A percentile compares a stretch with the other conserved stretches of the same genome.
Conservation (phyloP, 352 stramenopile species). For the Globisporangium echinulatum region DNA sequence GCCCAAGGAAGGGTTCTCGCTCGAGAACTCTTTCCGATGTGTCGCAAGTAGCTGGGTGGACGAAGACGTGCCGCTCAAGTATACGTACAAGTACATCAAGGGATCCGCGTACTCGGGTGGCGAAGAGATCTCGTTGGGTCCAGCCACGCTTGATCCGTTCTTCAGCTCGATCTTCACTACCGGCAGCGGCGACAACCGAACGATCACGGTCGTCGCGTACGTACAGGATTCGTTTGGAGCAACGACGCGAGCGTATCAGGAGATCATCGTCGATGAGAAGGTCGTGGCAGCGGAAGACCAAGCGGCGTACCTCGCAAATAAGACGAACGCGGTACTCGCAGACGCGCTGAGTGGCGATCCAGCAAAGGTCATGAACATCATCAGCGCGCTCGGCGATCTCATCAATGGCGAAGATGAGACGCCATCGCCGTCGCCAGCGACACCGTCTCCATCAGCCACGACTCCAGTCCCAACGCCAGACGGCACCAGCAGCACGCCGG, state of each 20-base stretch:
- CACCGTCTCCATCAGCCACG: conserved; percentile 10
- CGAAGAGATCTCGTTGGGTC: conserved; percentile 43
- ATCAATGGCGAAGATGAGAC: conserved; percentile 45
- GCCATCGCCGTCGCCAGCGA: conserved; percentile 13
- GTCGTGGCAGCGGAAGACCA: conserved; percentile 34
- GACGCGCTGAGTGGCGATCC: conserved; percentile 48
- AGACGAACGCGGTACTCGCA: conserved; percentile 40
- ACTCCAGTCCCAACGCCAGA: conserved; percentile 6
- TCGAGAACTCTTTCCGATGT: conserved; percentile 49
- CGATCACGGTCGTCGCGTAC: conserved; percentile 58
- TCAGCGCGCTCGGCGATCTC: conserved; percentile 56
- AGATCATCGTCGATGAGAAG: conserved; percentile 45
- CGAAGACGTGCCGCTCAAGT: conserved; percentile 53
- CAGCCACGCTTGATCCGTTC: conserved; percentile 41
- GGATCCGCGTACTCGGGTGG: conserved; percentile 37
- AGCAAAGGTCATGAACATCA: conserved; percentile 50
- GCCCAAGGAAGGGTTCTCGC: conserved; percentile 32
- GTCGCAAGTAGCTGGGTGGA: conserved; percentile 57
- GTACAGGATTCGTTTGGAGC: conserved; percentile 49
- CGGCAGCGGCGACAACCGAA: conserved; percentile 52
- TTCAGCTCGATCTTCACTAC: conserved; percentile 45
- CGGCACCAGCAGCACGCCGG: conserved; percentile 6
- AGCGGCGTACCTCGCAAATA: conserved; percentile 46
- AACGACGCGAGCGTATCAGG: conserved; percentile 33
- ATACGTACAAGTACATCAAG: conserved; percentile 75